Evolutionary conservation across 2,329 filamentous ascomycete genomes (phyloP).

Genomic region (Scedosporium boydii): DNA sequence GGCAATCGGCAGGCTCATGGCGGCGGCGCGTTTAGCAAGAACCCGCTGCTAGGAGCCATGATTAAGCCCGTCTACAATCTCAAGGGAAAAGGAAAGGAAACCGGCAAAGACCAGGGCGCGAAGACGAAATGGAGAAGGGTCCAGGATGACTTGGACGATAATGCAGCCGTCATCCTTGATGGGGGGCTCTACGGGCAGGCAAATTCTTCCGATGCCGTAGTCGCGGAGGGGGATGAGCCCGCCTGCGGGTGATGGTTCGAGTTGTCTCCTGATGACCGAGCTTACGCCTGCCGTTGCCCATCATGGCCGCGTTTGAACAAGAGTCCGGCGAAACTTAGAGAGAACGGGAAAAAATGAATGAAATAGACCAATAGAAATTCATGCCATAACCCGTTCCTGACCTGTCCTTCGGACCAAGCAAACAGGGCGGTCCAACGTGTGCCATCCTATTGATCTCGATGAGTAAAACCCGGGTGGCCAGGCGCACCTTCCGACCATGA

Average conservation of each 20-base stretch:
- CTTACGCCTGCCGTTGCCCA: no score
- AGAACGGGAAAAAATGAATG: no score
- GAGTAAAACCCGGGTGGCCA: not conserved
- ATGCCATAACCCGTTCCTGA: no score
- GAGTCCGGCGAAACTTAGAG: no score
- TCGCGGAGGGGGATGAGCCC: slow-evolving; percentile 19
- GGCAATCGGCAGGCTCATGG: slow-evolving; percentile 22
- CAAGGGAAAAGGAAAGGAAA: slow-evolving; percentile 45
- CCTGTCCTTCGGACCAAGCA: no score
- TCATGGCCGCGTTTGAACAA: no score
- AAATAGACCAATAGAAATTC: no score
- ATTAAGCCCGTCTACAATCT: slow-evolving; percentile 52
- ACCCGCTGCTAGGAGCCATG: slow-evolving; percentile 55
- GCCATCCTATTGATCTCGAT: no score
- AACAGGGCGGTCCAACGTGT: no score
- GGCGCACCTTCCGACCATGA: not conserved
- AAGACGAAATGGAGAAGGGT: slow-evolving; percentile 44
- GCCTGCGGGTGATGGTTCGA: not conserved
- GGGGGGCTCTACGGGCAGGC: slow-evolving; percentile 40
- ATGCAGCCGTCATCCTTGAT: slow-evolving; percentile 49
- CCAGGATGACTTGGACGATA: slow-evolving; percentile 50
- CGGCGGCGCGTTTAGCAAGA: slow-evolving; percentile 58
- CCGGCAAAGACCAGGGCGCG: slow-evolving; percentile 24
- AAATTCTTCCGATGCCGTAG: slow-evolving; percentile 17
- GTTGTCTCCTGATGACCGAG: no score